Evolutionary conservation across 257 asterid species (phyloP).

Genomic region (Nicotiana tabacum): DNA sequence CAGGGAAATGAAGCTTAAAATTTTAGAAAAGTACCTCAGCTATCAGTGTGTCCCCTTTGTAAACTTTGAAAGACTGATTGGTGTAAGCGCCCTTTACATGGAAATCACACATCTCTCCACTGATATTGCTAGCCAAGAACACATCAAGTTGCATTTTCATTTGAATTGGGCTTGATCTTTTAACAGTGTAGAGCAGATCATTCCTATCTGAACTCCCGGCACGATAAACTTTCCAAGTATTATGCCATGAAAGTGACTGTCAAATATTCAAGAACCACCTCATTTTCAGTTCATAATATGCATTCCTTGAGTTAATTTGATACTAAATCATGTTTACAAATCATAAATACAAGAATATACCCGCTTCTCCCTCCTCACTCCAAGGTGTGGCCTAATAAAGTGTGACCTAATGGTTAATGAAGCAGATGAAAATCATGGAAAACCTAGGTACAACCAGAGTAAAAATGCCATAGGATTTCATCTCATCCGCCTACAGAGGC

Average conservation of each 20-base stretch:
- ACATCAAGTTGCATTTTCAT: slow-evolving; percentile 37
- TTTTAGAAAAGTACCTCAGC: slow-evolving; percentile 32
- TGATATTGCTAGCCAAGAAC: slow-evolving; percentile 32
- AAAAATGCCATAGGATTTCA: background rate
- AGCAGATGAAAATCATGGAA: background rate
- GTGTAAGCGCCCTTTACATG: slow-evolving; percentile 36
- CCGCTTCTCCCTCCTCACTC: background rate
- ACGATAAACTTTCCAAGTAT: slow-evolving; percentile 35
- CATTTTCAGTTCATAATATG: background rate
- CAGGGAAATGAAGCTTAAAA: background rate
- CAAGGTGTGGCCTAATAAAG: background rate
- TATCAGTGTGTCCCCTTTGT: slow-evolving; percentile 33
- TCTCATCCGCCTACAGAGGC: background rate
- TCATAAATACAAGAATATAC: background rate
- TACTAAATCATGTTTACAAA: background rate
- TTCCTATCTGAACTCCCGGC: slow-evolving; percentile 26
- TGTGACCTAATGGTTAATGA: background rate
- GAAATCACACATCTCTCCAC: slow-evolving; percentile 28
- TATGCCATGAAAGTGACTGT: slow-evolving; percentile 28
- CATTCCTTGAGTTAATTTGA: background rate
- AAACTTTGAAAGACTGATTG: slow-evolving; percentile 38
- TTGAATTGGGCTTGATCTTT: slow-evolving; percentile 26
- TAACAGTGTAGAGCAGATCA: slow-evolving; percentile 32
- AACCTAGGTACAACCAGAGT: too few species aligned
- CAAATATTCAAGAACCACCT: background rate